These are phyloP conservation scores for Mucuna pruriens DNA, from an alignment of 306 rosid species.

Conservation along the genomic window DNA sequence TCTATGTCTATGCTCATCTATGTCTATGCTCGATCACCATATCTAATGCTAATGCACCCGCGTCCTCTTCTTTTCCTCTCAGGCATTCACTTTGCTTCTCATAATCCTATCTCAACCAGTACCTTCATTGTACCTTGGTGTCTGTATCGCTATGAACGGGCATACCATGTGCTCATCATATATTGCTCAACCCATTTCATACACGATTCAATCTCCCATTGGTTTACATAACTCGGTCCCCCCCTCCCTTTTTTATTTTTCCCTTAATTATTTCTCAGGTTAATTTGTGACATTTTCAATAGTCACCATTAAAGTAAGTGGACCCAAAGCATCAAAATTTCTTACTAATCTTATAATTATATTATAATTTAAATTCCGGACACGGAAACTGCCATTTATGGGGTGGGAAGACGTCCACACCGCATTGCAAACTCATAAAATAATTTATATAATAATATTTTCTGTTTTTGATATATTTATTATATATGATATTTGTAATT, in stretches of 20 bases:
- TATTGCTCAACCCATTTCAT: background rate
- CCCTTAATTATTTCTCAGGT: background rate
- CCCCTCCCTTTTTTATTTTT: background rate
- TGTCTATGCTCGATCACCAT: background rate
- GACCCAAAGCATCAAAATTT: background rate
- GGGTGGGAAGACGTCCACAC: background rate
- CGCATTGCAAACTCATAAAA: no score
- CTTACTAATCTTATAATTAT: background rate
- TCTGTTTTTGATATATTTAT: no score
- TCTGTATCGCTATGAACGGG: conserved; percentile 27
- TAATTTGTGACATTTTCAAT: conserved; percentile 7
- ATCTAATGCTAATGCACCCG: background rate
- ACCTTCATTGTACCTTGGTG: conserved; percentile 22
- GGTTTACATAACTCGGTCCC: conserved; percentile 22
- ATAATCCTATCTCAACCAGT: background rate
- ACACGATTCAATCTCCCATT: conserved; percentile 27
- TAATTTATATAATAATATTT: no score
- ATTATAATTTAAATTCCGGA: background rate
- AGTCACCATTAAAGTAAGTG: background rate
- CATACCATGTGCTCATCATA: conserved; percentile 42
- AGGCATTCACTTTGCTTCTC: background rate
- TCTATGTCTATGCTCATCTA: background rate
- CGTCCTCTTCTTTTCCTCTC: conserved; percentile 8
- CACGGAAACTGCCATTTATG: background rate
- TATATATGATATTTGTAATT: no score